A percentile compares a stretch with the other conserved stretches of the same genome.
These are phyloP conservation scores for Inga laurina DNA, from an alignment of 306 rosid genomes.

Conservation along the genomic window DNA sequence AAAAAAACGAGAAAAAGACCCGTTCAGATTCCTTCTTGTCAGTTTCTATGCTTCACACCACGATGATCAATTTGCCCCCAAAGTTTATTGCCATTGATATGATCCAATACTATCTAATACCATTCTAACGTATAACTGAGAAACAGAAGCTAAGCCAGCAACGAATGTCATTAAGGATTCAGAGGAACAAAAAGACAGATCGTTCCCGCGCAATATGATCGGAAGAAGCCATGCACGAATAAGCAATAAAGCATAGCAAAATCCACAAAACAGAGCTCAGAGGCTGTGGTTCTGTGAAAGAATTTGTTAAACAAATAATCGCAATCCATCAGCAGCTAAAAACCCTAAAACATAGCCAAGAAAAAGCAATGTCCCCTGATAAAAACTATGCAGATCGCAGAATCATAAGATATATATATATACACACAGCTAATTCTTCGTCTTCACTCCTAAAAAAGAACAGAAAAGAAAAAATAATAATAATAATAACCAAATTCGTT, in stretches of 20 bases:
- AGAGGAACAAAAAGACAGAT: neutral
- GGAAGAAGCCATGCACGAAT: neutral
- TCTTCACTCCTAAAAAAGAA: constrained; percentile 17
- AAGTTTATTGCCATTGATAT: neutral
- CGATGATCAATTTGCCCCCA: neutral
- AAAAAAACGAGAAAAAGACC: neutral
- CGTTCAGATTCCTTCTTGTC: neutral
- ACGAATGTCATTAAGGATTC: neutral
- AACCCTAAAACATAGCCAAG: neutral
- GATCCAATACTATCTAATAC: neutral
- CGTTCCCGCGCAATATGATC: neutral
- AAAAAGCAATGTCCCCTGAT: neutral
- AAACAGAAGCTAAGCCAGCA: neutral
- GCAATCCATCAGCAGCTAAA: constrained; percentile 4
- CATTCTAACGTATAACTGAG: neutral
- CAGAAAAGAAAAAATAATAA: neutral
- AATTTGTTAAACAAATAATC: constrained; percentile 24
- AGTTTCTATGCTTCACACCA: neutral
- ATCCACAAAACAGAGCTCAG: neutral
- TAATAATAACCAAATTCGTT: neutral
- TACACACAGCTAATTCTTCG: neutral
- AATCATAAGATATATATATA: constrained; percentile 8
- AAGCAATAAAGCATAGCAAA: neutral
- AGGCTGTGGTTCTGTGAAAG: neutral
- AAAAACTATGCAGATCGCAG: neutral